Base-by-base conservation (phyloP, 2,329 filamentous ascomycete species). In the Myriosclerotinia scirpicola region DNA sequence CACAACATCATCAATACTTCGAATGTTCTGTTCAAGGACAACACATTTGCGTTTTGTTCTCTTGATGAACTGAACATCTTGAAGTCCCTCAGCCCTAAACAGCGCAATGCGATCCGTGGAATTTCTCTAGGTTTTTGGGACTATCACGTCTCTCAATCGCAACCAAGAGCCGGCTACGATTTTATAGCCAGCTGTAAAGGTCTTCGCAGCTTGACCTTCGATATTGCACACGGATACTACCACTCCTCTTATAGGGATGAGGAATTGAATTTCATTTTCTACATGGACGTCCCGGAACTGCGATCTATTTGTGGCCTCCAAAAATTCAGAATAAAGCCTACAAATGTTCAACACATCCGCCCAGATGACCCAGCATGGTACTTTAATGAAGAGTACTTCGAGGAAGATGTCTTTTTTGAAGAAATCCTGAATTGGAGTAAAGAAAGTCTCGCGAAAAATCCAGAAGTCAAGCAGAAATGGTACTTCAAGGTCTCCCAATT, bases 361-460 rank as follows among this genome's bases (percentile, higher is more conserved):
- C 26, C 52, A 8, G 26, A 8, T 5, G 52, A 20, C 11, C 26
- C 17, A 11, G 12, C 14, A 34, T 20, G 26, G 7, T 34, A 15
- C 17, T 34, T 54, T 14, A 3, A 20, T 30, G 7, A 17, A 54
- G 9, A 5, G 15, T 17, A 22, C 9, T 8, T 34, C 4, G 7
- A 5, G 1, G 30, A 54, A 20, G 4, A 5, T 14, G 15, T 36
- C 1, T 20, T 34, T 26, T 34, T 54, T 26, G 30, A 34, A 34
- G 4, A 1, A 5, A 2, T 3, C 1, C 15, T 17, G 17, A 15
- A 0, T 1, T 17, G 14, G 26, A 5, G 34, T 20, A 14, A 0
- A 5, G 26, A 7, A 53, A 6, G 6, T 0, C 2, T 2, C 9
- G 5, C 17, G 52, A 34, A 53, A 14, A 34, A 11, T 2, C 30